These are phyloP conservation scores for Suhomyces atakaporum DNA, from an alignment of 1,139 yeast species.

Conservation along the genomic window DNA sequence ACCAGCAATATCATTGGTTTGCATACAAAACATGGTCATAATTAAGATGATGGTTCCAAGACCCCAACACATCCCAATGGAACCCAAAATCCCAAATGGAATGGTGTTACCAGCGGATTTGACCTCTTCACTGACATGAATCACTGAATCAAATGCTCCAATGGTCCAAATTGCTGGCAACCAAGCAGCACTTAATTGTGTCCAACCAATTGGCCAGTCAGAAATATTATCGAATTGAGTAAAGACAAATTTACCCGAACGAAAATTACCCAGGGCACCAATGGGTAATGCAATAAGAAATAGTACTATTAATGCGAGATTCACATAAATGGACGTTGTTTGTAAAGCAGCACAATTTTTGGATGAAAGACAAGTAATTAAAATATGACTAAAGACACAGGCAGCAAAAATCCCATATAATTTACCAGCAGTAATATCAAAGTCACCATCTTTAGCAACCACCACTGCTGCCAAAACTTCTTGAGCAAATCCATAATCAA, in stretches of 20 bases:
- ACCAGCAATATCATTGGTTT: constrained; percentile 46
- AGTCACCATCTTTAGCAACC: constrained; percentile 48
- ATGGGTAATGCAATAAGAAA: constrained; percentile 31
- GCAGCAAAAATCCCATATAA: constrained; percentile 60
- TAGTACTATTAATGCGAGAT: constrained; percentile 18
- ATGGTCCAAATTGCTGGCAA: constrained; percentile 70
- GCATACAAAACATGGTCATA: constrained; percentile 57
- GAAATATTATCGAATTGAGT: constrained; percentile 54
- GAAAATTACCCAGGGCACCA: constrained; percentile 29
- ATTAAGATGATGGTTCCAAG: constrained; percentile 62
- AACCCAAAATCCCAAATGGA: constrained; percentile 61
- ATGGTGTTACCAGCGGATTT: constrained; percentile 65
- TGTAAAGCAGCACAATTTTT: constrained; percentile 21
- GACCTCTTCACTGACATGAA: constrained; percentile 76
- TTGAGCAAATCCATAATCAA: constrained; percentile 59
- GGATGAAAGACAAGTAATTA: constrained; percentile 52
- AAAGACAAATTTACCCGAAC: constrained; percentile 33
- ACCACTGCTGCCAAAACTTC: constrained; percentile 56
- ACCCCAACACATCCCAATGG: constrained; percentile 59
- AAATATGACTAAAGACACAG: constrained; percentile 46
- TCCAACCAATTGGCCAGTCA: constrained; percentile 68
- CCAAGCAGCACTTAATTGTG: constrained; percentile 43
- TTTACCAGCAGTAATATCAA: constrained; percentile 46
- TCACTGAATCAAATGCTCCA: constrained; percentile 70
- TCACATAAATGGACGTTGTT: constrained; percentile 25